A percentile compares a stretch with the other conserved stretches of the same genome.
phyloP scores from a whole-genome alignment of 176 grass and related monocot species.

The Juncus inflexus region DNA sequence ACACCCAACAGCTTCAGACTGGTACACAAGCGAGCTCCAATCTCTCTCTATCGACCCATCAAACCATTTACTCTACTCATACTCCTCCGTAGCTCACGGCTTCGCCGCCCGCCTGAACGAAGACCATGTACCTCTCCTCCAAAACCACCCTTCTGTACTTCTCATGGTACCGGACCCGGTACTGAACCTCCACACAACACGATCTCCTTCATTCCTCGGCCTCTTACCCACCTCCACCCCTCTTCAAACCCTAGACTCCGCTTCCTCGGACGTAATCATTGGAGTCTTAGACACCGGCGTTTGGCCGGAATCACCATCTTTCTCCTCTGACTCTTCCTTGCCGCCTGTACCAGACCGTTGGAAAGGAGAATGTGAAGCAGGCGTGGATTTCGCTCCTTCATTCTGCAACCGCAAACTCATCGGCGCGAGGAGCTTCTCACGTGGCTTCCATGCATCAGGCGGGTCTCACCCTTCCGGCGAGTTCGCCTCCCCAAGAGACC shows the following conservation, averaged over 20 bases:
- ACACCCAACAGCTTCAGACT: conserved; percentile 47
- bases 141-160: conserved; percentile 57
- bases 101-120: conserved; percentile 63
- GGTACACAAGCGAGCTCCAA: conserved; percentile 68
- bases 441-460: conserved; percentile 53
- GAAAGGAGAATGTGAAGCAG: conserved; percentile 76
- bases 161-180: conserved; percentile 56
- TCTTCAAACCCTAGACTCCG: conserved; percentile 41
- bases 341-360: conserved; percentile 51
- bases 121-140: conserved; percentile 52
- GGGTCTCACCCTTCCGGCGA: conserved; percentile 12
- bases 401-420: conserved; percentile 73
- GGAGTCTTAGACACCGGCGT: conserved; percentile 90
- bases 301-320: conserved; percentile 83
- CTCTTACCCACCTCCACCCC: conserved; percentile 46
- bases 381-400: conserved; percentile 69
- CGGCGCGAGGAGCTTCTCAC: conserved; percentile 82
- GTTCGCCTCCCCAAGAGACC: conserved; percentile 64
- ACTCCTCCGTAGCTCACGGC: conserved; percentile 57
- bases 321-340: conserved; percentile 38
- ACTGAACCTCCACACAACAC: conserved; percentile 69
- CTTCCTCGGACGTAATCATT: conserved; percentile 69
- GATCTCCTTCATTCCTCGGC: conserved; percentile 75
- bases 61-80: conserved; percentile 70
- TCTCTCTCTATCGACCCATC: conserved; percentile 69